phyloP scores from a whole-genome alignment of 2,329 filamentous ascomycete species.

The Pseudophaeomoniella oleicola region DNA sequence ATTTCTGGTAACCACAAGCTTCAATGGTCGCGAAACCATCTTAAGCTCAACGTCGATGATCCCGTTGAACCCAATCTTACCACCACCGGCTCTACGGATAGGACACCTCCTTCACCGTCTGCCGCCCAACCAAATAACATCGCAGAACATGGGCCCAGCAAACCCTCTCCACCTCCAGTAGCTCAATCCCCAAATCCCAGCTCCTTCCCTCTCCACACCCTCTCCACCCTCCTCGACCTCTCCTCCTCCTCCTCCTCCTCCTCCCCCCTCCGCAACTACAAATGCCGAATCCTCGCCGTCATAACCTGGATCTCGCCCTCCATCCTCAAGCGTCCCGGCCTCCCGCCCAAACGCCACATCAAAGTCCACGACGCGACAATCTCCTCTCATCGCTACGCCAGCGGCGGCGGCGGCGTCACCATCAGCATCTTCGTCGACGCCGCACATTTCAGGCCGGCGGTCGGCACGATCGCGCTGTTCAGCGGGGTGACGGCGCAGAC shows the following conservation, averaged over 20 bases:
- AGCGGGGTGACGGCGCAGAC: constrained; percentile 15
- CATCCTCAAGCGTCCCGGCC: constrained; percentile 11
- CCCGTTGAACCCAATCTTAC: too few species aligned
- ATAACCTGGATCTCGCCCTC: constrained; percentile 14
- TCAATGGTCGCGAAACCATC: not conserved
- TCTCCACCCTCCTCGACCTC: constrained; percentile 10
- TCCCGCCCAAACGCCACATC: constrained; percentile 16
- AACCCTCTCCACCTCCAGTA: too few species aligned
- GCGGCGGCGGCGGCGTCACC: constrained; percentile 9
- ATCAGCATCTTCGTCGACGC: constrained; percentile 17
- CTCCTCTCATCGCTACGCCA: constrained; percentile 2
- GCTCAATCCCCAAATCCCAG: too few species aligned
- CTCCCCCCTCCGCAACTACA: constrained; percentile 12
- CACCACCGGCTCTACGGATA: too few species aligned
- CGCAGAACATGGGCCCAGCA: too few species aligned
- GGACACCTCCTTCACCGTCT: too few species aligned
- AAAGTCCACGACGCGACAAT: constrained; percentile 15
- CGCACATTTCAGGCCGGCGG: constrained; percentile 11
- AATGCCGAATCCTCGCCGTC: constrained; percentile 13
- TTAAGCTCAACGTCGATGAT: too few species aligned
- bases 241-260: constrained; percentile 2
- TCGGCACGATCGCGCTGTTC: constrained; percentile 16
- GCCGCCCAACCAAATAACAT: too few species aligned
- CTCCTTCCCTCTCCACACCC: constrained; percentile 9
- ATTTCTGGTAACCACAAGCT: not conserved